Evolutionary conservation across 345 rosid genomes (phyloP), one percentile per base, ranked within the genome.

Genomic region (Isatis tinctoria): DNA sequence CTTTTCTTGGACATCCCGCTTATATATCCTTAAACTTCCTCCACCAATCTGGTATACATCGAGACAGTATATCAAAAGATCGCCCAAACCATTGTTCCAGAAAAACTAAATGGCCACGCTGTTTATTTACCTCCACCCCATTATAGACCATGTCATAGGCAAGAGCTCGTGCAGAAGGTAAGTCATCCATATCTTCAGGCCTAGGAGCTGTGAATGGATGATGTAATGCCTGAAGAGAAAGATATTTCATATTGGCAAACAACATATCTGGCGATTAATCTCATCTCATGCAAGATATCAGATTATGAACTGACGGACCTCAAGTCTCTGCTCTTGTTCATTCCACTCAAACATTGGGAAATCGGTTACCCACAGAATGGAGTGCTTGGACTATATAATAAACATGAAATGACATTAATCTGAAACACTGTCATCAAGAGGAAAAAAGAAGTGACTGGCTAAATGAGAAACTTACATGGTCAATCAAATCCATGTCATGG

Each of bases 311-410:
- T 43, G 11, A 74, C 89, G 30, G 33, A 95, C 99, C 97, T 95
- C 99, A 74, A 88, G 87, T 65, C 99, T 84, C 74, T 95, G 88
- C 81, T 92, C 97, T 37, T 75, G 62, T 33, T 87, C 91, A 51
- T 90, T 95, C 99, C 99, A 90, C 81, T 92, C 96, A 41, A 95
- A 95, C 97, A 95, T 88, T 8, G 99, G 97, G 78, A 95, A 95
- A 74, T 92, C 99, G 47, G 97, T 95, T 65, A 95, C 88, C 99
- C 99, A 95, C 4, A 95, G 85, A 70, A 95, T 87, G 24, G 97
- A 86, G 82, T 92, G 86, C 85, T 73, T 87, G 76, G 91, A 87
- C 97, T 95, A 79, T 65, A 69, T 45, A 64, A 56, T 9, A 80
- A 30, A 73, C 60, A 44, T 73, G 52, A 52, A 77, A 60, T 48